These are phyloP conservation scores for Isabelozyma pseudorhagii DNA, from an alignment of 805 yeast genomes.

Conservation along the genomic window DNA sequence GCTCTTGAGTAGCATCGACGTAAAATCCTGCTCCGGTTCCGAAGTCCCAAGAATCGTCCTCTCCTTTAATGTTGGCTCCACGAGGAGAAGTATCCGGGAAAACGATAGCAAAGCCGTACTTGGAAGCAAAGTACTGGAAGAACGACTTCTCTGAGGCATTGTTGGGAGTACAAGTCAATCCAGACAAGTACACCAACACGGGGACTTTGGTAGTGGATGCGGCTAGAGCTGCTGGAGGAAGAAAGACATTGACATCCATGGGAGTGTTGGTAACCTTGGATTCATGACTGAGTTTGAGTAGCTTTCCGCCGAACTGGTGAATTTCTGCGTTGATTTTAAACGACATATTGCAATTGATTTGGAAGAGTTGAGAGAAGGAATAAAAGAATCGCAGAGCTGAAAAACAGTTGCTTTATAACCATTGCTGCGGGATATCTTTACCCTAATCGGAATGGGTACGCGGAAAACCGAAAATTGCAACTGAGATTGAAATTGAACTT, in stretches of 20 bases:
- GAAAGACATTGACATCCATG: slow-evolving; percentile 81
- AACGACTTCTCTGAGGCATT: slow-evolving; percentile 93
- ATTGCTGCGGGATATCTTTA: neutral
- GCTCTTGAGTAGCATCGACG: slow-evolving; percentile 73
- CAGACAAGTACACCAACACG: slow-evolving; percentile 75
- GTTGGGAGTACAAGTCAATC: slow-evolving; percentile 90
- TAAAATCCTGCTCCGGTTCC: slow-evolving; percentile 97
- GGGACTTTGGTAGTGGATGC: slow-evolving; percentile 52
- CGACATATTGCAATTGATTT: slow-evolving; percentile 29
- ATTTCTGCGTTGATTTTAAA: slow-evolving; percentile 54
- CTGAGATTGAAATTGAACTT: neutral
- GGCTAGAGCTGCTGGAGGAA: slow-evolving; percentile 49
- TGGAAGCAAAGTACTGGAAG: slow-evolving; percentile 74
- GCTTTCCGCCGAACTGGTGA: slow-evolving; percentile 67
- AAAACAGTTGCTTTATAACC: neutral
- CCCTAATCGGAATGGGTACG: neutral
- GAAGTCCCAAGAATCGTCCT: slow-evolving; percentile 80
- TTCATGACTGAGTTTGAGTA: slow-evolving; percentile 71
- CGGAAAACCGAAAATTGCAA: neutral
- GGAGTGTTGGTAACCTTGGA: slow-evolving; percentile 61
- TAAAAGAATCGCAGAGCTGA: neutral
- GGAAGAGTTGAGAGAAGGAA: neutral
- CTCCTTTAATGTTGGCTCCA: slow-evolving; percentile 75
- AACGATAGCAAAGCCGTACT: slow-evolving; percentile 81
- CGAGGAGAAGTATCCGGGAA: slow-evolving; percentile 98